These are phyloP conservation scores for Bipolaris oryzae DNA, from an alignment of 2,329 filamentous ascomycete species.

Conservation along the genomic window DNA sequence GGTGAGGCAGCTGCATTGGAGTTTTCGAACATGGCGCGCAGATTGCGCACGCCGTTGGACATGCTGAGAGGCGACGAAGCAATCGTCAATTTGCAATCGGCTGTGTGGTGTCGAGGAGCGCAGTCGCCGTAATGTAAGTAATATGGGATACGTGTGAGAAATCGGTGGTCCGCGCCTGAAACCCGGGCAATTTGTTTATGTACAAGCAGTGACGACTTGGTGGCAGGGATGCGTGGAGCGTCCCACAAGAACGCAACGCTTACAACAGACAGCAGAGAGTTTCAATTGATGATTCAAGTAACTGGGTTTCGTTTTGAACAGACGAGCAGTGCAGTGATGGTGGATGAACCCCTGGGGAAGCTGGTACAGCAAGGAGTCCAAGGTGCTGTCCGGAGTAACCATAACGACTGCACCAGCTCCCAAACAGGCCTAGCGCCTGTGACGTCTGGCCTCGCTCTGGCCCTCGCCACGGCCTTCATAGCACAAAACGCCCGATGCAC, in stretches of 20 bases:
- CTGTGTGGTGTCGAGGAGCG: conserved; percentile 22
- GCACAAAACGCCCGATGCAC: conserved; percentile 13
- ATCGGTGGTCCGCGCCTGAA: conserved; percentile 33
- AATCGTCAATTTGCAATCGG: conserved; percentile 33
- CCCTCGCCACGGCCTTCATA: conserved; percentile 4
- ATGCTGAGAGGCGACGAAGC: conserved; percentile 49
- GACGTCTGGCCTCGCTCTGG: conserved; percentile 20
- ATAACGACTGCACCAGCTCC: conserved; percentile 20
- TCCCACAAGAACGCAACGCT: conserved; percentile 22
- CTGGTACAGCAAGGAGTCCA: conserved; percentile 9
- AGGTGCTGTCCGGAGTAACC: conserved; percentile 22
- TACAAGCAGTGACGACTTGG: conserved; percentile 27
- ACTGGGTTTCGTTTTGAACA: not conserved
- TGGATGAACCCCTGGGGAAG: conserved; percentile 18
- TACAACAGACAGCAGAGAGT: conserved; percentile 21
- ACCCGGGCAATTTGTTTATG: conserved; percentile 32
- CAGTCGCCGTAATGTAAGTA: conserved; percentile 9
- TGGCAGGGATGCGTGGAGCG: conserved; percentile 24
- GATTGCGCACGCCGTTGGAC: conserved; percentile 56
- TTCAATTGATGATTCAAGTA: conserved; percentile 2
- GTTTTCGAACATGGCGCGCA: conserved; percentile 58
- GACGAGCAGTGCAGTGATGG: conserved; percentile 7
- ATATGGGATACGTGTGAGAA: conserved; percentile 32
- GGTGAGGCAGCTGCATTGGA: conserved; percentile 43
- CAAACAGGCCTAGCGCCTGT: conserved; percentile 23